Evolutionary conservation across 1,284 basidiomycete genomes (phyloP), one percentile per base, ranked within the genome.

Genomic region (Cystobasidium pallidum): DNA sequence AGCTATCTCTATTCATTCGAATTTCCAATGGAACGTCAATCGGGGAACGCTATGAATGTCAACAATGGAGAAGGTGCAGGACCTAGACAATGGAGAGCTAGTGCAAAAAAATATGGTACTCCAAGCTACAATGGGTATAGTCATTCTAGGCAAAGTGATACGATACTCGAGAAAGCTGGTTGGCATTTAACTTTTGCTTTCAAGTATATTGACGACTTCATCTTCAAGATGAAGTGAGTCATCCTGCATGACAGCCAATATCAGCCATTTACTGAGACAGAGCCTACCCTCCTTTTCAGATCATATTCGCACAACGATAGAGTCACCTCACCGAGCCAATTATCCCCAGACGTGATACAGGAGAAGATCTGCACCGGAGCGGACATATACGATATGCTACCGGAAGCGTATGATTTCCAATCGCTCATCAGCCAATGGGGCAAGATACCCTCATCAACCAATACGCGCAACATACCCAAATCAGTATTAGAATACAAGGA

Each of bases 1-100:
- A 86, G 88, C 76, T 89, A 86, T 78, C 76, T 88, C 41, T 89
- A 89, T 79, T 85, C 84, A 79, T 88, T 88, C 77, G 86, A 88
- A 79, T 88, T 86, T 84, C 84, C 70, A 24, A 43, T 72, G 62
- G 58, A 57, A 13, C 32, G 62, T 1, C 36, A 47, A 3, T 4
- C n/a, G 4, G 19, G n/a, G n/a, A n/a, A 64, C 43, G 4, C 45
- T 0, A 30, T 24, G 32, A 36, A 55, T 17, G 55, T 70, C 19
- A 68, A 72, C 28, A 75, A 75, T 1, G 76, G 76, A 15, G 74
- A 75, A 47, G 66, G 66, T 47, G 32, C 49, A 17, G 72, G 67
- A 28, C 61, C 65, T 26, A 71, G 73, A 30, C 74, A 74, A 17
- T 76, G 74, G 74, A 71, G 76, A 54, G 72, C 76, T 43, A 72